Conservation (phyloP, 768 basidiomycete species). For the Tylopilus subfusipes region DNA sequence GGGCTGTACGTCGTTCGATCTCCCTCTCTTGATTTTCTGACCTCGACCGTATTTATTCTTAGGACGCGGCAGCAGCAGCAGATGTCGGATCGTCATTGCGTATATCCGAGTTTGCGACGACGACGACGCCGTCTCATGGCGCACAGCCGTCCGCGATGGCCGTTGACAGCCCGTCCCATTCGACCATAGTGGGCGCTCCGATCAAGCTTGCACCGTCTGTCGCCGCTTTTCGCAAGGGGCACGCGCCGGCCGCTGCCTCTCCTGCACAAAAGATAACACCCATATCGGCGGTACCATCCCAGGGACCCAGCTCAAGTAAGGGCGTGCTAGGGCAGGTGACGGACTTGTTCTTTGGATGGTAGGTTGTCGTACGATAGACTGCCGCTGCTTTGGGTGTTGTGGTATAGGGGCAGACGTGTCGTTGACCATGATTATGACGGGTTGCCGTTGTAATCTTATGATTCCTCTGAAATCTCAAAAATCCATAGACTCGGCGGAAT, state of each 20-base stretch:
- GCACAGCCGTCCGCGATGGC: constrained; percentile 42
- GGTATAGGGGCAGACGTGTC: background rate
- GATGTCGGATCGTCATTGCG: constrained; percentile 40
- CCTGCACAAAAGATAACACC: constrained; percentile 23
- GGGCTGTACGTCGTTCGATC: constrained; percentile 57
- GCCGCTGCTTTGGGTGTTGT: background rate
- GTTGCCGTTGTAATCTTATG: too few relatives aligned
- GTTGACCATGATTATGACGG: background rate
- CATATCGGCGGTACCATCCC: constrained; percentile 7
- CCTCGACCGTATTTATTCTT: background rate
- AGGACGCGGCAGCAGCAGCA: constrained; percentile 62
- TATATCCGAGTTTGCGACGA: constrained; percentile 14
- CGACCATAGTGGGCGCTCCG: constrained; percentile 61
- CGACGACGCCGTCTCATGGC: constrained; percentile 7
- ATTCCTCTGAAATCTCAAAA: background rate
- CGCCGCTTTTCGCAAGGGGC: constrained; percentile 63
- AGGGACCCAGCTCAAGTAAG: constrained; percentile 43
- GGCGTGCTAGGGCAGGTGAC: constrained; percentile 70
- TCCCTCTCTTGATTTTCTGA: background rate
- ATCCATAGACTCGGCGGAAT: background rate
- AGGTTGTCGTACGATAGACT: constrained; percentile 19
- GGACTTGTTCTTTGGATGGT: constrained; percentile 83
- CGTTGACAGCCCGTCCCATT: constrained; percentile 41
- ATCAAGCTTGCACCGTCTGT: constrained; percentile 69
- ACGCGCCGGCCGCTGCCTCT: constrained; percentile 19